Evolutionary conservation across 371 early-diverging fungal genomes (phyloP).

Genomic region (Homolaphlyctis polyrhiza): DNA sequence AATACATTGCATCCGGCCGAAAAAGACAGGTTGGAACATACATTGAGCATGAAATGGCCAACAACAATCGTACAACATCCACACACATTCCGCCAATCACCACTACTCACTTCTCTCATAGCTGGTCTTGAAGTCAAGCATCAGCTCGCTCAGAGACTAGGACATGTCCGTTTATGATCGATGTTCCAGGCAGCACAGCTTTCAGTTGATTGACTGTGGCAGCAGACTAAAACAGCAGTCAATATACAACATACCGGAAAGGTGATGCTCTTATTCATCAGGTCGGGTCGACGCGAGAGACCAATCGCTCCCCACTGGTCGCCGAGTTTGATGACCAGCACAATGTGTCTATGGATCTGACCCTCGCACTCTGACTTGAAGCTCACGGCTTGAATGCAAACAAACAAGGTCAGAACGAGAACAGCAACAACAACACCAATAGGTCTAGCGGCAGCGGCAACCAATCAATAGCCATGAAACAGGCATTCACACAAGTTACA

Average conservation of each 20-base stretch:
- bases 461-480: too few species aligned
- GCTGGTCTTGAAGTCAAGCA: background rate
- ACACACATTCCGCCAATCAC: background rate
- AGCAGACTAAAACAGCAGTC: background rate
- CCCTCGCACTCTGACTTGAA: conserved; percentile 25
- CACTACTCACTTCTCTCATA: background rate
- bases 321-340: conserved; percentile 22
- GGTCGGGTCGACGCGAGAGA: conserved; percentile 25
- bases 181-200: background rate
- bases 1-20: conserved; percentile 3
- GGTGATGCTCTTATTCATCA: conserved; percentile 26
- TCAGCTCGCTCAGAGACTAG: background rate
- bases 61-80: background rate
- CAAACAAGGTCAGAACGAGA: background rate
- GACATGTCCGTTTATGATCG: too few species aligned
- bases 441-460: background rate
- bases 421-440: too few species aligned
- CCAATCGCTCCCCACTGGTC: conserved; percentile 34
- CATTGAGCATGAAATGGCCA: background rate
- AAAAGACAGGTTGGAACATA: background rate
- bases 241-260: conserved; percentile 13
- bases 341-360: conserved; percentile 33
- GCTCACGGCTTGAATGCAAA: conserved; percentile 23
- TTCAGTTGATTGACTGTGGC: too few species aligned
- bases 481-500: background rate